Conservation (phyloP, 495 filamentous ascomycete genomes). For the Neurospora sp. region DNA sequence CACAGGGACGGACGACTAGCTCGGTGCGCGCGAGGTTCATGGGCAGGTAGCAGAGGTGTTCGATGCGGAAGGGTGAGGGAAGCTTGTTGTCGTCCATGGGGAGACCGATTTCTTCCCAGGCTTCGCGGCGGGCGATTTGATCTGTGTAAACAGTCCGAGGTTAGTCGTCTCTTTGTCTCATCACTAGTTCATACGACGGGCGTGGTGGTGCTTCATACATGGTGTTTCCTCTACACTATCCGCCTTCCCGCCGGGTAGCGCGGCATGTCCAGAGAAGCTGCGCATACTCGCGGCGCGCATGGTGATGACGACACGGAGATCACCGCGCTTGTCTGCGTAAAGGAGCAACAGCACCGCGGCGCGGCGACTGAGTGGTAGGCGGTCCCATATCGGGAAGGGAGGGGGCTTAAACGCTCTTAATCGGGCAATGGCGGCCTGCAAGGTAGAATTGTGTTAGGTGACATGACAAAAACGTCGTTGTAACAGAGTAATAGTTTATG, state of each 20-base stretch:
- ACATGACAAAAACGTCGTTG: background rate
- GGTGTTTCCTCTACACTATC: conserved; percentile 39
- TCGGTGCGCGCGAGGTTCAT: conserved; percentile 71
- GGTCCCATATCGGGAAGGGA: conserved; percentile 43
- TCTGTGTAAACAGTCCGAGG: conserved; percentile 37
- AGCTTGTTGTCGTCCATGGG: conserved; percentile 53
- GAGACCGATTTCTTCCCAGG: conserved; percentile 83
- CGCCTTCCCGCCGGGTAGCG: conserved; percentile 70
- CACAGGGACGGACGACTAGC: conserved; percentile 73
- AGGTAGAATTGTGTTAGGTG: background rate
- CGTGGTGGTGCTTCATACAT: conserved; percentile 36
- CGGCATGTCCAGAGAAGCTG: conserved; percentile 63
- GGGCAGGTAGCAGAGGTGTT: conserved; percentile 77
- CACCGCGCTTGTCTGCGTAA: conserved; percentile 68
- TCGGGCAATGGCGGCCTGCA: conserved; percentile 64
- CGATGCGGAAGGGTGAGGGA: conserved; percentile 62
- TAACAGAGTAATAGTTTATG: background rate
- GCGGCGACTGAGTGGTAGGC: conserved; percentile 57
- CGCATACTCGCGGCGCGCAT: conserved; percentile 70
- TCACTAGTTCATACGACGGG: conserved; percentile 13
- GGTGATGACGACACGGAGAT: conserved; percentile 75
- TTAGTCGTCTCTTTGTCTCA: conserved; percentile 1
- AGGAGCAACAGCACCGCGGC: conserved; percentile 80
- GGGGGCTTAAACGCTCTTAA: conserved; percentile 60
- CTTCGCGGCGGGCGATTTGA: conserved; percentile 78